phyloP scores from a whole-genome alignment of 108 stramenopile species.

The Conticribra weissflogii region DNA sequence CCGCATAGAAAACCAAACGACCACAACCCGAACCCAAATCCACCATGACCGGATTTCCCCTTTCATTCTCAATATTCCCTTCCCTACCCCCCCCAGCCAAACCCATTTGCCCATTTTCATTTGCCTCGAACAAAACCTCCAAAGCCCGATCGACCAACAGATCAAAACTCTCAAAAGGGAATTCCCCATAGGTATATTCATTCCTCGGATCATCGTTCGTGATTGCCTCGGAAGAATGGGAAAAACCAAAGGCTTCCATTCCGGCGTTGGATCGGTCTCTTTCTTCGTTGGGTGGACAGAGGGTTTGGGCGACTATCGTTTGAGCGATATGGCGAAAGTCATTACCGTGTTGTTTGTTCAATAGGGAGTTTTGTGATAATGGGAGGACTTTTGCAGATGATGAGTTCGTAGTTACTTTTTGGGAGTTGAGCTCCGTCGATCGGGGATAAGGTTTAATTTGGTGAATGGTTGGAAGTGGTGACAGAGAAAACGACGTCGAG shows the following conservation, averaged over 20 bases:
- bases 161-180: slow-evolving; percentile 76
- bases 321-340: slow-evolving; percentile 11
- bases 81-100: no score
- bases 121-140: slow-evolving; percentile 7
- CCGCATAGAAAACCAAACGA: slow-evolving; percentile 62
- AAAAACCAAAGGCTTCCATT: slow-evolving; percentile 32
- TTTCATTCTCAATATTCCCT: slow-evolving; percentile 4
- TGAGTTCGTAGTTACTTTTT: no score
- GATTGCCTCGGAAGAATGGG: slow-evolving; percentile 1
- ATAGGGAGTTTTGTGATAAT: no score
- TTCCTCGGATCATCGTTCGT: slow-evolving; percentile 60
- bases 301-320: slow-evolving; percentile 2
- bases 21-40: slow-evolving; percentile 84
- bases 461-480: no score
- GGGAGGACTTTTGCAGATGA: no score
- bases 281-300: slow-evolving; percentile 34
- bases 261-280: slow-evolving; percentile 24
- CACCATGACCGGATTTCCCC: slow-evolving; percentile 37
- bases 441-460: no score
- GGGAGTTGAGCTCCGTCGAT: no score
- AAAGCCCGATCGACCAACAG: slow-evolving; percentile 62
- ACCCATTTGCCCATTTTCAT: background rate
- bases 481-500: no score
- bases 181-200: slow-evolving; percentile 77
- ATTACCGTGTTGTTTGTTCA: background rate